Evolutionary conservation across 805 yeast species (phyloP), one percentile per base, ranked within the genome.

Genomic region (Metschnikowia dekortorum): DNA sequence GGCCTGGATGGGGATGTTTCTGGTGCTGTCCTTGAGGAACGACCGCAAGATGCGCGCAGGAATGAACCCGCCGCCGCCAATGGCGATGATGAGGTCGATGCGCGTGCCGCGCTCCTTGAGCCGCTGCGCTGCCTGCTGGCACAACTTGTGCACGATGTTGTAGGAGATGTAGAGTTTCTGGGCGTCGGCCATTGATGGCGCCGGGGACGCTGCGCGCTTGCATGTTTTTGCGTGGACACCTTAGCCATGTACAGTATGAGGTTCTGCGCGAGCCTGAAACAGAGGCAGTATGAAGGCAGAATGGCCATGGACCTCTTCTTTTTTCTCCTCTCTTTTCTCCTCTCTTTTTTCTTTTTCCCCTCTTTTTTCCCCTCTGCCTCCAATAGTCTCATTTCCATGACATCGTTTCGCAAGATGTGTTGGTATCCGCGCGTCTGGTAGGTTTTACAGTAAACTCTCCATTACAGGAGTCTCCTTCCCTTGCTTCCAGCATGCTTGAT

Each of bases 141-240:
- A 83, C 58, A 84, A 70, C 67, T 86, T 87, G 65, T 87, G 95
- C 30, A 87, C 82, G 66, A 86, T 85, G 70, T 87, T 86, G 78
- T 87, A 87, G 49, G 89, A 83, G 60, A 87, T 85, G 74, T 84
- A 87, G 73, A 83, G 58, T 36, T 56, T 56, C 13, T 54, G 56
- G 7, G 36, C 7, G 11, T 32, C 34, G 6, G 36, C 8, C 36
- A 33, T 33, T 33, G 36, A 5, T 6, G 36, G 13, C 8, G 2
- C 6, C n/a, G 34, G 8, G n/a, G 11, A 8, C n/a, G 36, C 10
- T 11, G n/a, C n/a, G 34, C 34, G 34, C 34, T 2, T 32, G 13
- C n/a, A 32, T 32, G 13, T 22, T 22, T 18, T 22, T 22, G 22
- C 22, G 22, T 22, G 22, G 22, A 4, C 22, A 22, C 22, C 22